Conservation (phyloP, 2,329 filamentous ascomycete species). For the Tothia fuscella region DNA sequence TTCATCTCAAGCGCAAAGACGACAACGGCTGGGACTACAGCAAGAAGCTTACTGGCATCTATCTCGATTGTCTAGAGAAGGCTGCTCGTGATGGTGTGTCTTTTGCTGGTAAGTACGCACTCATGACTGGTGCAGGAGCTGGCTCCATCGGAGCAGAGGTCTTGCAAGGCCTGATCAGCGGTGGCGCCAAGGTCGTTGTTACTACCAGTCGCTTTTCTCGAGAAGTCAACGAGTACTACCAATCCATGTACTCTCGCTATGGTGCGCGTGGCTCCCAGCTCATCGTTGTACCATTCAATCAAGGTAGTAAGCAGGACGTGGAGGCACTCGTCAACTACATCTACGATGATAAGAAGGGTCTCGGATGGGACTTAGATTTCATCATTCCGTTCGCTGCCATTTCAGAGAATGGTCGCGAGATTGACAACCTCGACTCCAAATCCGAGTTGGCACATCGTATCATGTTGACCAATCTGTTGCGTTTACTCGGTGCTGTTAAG, state of each 20-base stretch:
- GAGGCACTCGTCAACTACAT: constrained; percentile 92
- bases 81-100: constrained; percentile 79
- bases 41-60: constrained; percentile 91
- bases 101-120: constrained; percentile 86
- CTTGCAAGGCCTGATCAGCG: constrained; percentile 86
- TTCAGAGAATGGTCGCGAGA: constrained; percentile 93
- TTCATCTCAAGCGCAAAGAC: constrained; percentile 90
- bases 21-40: constrained; percentile 97
- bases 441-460: constrained; percentile 97
- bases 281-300: constrained; percentile 97
- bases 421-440: constrained; percentile 91
- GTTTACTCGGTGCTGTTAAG: constrained; percentile 84
- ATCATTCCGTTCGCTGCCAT: constrained; percentile 96
- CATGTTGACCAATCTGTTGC: constrained; percentile 94
- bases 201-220: constrained; percentile 95
- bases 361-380: constrained; percentile 96
- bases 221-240: constrained; percentile 97
- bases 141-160: constrained; percentile 97
- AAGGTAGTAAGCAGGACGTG: constrained; percentile 95
- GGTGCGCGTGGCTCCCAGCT: constrained; percentile 91
- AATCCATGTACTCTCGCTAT: constrained; percentile 93
- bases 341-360: constrained; percentile 88
- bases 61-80: constrained; percentile 82
- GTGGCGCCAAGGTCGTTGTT: constrained; percentile 91
- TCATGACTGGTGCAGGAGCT: constrained; percentile 97